These are phyloP conservation scores for Termitomyces sp. DNA, from an alignment of 1,284 basidiomycete genomes.

Conservation along the genomic window DNA sequence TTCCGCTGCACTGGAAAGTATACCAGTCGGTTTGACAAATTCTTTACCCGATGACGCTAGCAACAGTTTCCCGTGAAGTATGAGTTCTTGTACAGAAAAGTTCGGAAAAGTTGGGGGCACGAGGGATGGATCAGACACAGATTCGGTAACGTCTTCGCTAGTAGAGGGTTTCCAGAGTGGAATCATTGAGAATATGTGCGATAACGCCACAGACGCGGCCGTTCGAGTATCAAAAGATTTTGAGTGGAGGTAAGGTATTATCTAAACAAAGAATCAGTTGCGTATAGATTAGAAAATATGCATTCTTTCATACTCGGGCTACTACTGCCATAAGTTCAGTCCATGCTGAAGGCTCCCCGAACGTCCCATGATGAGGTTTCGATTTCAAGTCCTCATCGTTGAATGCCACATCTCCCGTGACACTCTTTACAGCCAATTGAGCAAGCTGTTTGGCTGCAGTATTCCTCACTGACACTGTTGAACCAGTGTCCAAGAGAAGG, in stretches of 20 bases:
- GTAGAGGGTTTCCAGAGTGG: slow-evolving; percentile 74
- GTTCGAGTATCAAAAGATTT: slow-evolving; percentile 84
- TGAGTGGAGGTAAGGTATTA: slow-evolving; percentile 84
- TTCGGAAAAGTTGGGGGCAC: slow-evolving; percentile 57
- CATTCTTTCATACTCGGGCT: slow-evolving; percentile 52
- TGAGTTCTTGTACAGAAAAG: slow-evolving; percentile 73
- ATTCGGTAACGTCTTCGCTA: slow-evolving; percentile 16
- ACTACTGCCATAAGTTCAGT: slow-evolving; percentile 79
- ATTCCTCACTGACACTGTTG: slow-evolving; percentile 77
- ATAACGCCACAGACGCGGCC: slow-evolving; percentile 80
- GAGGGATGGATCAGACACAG: slow-evolving; percentile 27
- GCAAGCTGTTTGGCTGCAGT: slow-evolving; percentile 93
- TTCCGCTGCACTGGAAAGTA: slow-evolving; percentile 64
- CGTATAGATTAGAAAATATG: neutral
- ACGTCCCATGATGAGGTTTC: slow-evolving; percentile 50
- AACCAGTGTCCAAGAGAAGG: slow-evolving; percentile 86
- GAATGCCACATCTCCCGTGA: slow-evolving; percentile 75
- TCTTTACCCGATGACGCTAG: slow-evolving; percentile 87
- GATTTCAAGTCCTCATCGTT: slow-evolving; percentile 74
- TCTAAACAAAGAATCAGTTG: slow-evolving; percentile 38
- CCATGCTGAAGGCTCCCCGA: slow-evolving; percentile 69
- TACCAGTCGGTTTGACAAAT: slow-evolving; percentile 66
- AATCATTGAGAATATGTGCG: slow-evolving; percentile 79
- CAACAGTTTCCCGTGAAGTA: slow-evolving; percentile 71
- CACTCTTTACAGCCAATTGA: slow-evolving; percentile 79